Conservation (phyloP, 768 basidiomycete species). For the Xerocomus brunneocitrinus region DNA sequence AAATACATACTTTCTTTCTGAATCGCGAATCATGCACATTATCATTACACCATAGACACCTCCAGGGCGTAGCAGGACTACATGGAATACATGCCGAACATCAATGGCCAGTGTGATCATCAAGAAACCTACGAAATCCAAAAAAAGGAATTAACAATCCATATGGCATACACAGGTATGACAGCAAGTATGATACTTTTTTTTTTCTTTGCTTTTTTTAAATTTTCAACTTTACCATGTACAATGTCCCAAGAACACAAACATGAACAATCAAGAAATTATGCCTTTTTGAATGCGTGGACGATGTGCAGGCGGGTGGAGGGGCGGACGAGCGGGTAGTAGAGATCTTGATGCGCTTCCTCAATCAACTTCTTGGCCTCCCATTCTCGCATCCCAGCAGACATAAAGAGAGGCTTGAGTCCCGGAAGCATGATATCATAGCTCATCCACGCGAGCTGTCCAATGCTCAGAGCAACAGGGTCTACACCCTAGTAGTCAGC, state of each 20-base stretch:
- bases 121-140: constrained; percentile 52
- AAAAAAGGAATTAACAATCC: constrained; percentile 71
- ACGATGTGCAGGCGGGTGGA: constrained; percentile 56
- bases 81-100: constrained; percentile 6
- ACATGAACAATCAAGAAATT: not conserved
- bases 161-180: constrained; percentile 25
- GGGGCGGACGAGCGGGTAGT: constrained; percentile 49
- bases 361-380: constrained; percentile 53
- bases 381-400: constrained; percentile 47
- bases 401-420: constrained; percentile 55
- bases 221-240: constrained; percentile 10
- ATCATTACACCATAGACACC: constrained; percentile 10
- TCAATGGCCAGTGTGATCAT: constrained; percentile 2
- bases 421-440: constrained; percentile 63
- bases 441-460: constrained; percentile 71
- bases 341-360: constrained; percentile 62
- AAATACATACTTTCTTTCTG: not conserved
- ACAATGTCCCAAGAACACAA: constrained; percentile 17
- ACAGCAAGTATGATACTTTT: constrained; percentile 28
- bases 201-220: constrained; percentile 1
- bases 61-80: not conserved
- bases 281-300: constrained; percentile 41
- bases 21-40: constrained; percentile 8
- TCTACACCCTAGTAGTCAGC: constrained; percentile 35
- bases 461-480: constrained; percentile 54